Conservation (phyloP, 352 stramenopile genomes). For the Phytophthora capsici region DNA sequence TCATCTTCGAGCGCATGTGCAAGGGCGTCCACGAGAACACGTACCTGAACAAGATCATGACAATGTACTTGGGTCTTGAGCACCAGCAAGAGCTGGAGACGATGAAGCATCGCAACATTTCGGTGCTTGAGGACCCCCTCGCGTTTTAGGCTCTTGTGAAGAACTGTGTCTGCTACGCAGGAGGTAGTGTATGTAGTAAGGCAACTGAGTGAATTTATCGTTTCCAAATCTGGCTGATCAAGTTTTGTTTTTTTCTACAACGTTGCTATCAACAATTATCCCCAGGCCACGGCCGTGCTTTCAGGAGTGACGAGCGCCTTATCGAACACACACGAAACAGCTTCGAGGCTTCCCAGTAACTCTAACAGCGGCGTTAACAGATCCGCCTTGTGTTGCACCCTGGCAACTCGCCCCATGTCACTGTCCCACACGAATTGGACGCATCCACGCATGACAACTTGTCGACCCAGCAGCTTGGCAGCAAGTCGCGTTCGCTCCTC, state of each 20-base stretch:
- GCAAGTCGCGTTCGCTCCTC: conserved; percentile 2
- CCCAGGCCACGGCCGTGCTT: conserved; percentile 4
- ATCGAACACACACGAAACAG: conserved; percentile 20
- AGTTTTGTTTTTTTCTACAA: neutral
- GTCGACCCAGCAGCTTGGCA: conserved; percentile 5
- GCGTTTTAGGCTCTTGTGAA: conserved; percentile 32
- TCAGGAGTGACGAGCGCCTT: conserved; percentile 14
- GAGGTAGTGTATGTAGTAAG: neutral
- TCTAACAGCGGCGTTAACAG: conserved; percentile 14
- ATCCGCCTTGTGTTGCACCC: conserved; percentile 16
- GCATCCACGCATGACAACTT: conserved; percentile 8
- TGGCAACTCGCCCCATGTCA: neutral
- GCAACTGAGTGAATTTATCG: conserved; percentile 3
- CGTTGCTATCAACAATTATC: conserved; percentile 11
- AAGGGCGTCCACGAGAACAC: conserved; percentile 72
- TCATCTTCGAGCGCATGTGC: conserved; percentile 65
- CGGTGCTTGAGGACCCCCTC: conserved; percentile 33
- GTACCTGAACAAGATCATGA: conserved; percentile 81
- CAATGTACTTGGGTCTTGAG: conserved; percentile 69
- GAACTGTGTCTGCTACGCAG: neutral
- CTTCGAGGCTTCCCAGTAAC: conserved; percentile 18
- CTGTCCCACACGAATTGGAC: conserved; percentile 20
- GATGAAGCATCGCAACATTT: conserved; percentile 53
- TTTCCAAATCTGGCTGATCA: neutral
- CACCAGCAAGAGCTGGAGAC: conserved; percentile 66